Conservation (phyloP, 1,139 yeast species). For the Magnusiomyces paraingens region DNA sequence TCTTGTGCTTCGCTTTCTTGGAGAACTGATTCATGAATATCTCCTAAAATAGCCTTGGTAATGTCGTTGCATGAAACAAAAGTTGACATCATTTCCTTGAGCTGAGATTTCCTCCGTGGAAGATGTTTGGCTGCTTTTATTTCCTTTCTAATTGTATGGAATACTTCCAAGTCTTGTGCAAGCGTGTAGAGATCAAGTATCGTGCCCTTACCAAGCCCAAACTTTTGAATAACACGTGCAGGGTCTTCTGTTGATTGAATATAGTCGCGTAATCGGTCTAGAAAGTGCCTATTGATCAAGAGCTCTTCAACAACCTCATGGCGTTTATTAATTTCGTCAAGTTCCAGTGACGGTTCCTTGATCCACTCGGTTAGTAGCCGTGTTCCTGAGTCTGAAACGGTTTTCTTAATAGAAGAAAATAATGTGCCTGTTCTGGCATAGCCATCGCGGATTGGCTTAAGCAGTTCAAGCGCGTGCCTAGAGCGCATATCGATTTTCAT, state of each 20-base stretch:
- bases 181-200: constrained; percentile 42
- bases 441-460: constrained; percentile 40
- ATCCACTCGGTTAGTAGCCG: constrained; percentile 75
- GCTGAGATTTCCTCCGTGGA: constrained; percentile 2
- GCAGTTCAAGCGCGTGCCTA: constrained; percentile 63
- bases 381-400: constrained; percentile 77
- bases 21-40: neutral
- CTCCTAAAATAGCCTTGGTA: constrained; percentile 24
- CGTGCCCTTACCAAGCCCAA: constrained; percentile 40
- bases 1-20: neutral
- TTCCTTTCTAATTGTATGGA: constrained; percentile 20
- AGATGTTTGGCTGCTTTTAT: constrained; percentile 1
- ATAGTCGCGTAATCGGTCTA: constrained; percentile 30
- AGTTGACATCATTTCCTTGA: constrained; percentile 17
- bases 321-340: constrained; percentile 49
- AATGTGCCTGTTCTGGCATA: constrained; percentile 58
- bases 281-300: constrained; percentile 36
- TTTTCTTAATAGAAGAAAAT: constrained; percentile 57
- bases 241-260: constrained; percentile 43
- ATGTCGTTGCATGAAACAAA: constrained; percentile 22
- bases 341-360: constrained; percentile 65
- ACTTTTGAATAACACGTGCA: constrained; percentile 48
- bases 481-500: constrained; percentile 83
- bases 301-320: constrained; percentile 59
- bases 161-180: constrained; percentile 36